Conservation (phyloP, 2,329 filamentous ascomycete genomes). For the Graphiopsis chlorocephala region DNA sequence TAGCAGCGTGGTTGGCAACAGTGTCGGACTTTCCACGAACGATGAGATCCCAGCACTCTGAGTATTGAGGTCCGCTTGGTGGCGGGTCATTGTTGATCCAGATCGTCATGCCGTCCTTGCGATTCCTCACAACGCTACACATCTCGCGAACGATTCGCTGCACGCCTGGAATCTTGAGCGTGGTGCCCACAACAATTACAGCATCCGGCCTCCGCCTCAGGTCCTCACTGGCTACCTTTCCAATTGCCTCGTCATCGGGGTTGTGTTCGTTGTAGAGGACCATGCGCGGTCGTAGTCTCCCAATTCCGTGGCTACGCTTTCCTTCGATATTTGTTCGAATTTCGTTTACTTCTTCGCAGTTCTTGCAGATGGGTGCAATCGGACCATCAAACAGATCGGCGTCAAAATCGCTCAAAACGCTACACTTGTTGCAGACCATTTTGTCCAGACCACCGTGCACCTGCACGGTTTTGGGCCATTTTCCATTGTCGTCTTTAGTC, state of each 20-base stretch:
- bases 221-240: slow-evolving; percentile 82
- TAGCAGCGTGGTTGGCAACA: slow-evolving; percentile 69
- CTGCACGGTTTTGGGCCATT: slow-evolving; percentile 92
- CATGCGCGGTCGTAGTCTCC: slow-evolving; percentile 84
- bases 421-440: slow-evolving; percentile 96
- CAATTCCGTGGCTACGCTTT: slow-evolving; percentile 90
- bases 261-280: slow-evolving; percentile 98
- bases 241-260: slow-evolving; percentile 93
- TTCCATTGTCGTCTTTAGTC: slow-evolving; percentile 65
- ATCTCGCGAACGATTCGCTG: slow-evolving; percentile 85
- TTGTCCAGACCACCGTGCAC: slow-evolving; percentile 90
- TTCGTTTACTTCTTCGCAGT: slow-evolving; percentile 71
- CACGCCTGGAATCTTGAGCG: slow-evolving; percentile 90
- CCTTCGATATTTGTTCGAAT: slow-evolving; percentile 73
- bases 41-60: slow-evolving; percentile 85
- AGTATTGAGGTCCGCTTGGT: slow-evolving; percentile 73
- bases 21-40: slow-evolving; percentile 85
- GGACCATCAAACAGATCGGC: slow-evolving; percentile 78
- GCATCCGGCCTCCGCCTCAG: slow-evolving; percentile 83
- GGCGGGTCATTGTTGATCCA: slow-evolving; percentile 93
- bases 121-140: slow-evolving; percentile 79
- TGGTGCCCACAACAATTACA: slow-evolving; percentile 91
- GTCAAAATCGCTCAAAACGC: slow-evolving; percentile 71
- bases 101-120: slow-evolving; percentile 73
- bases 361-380: slow-evolving; percentile 73